Conservation (phyloP, 441 rosid genomes). For the Adansonia gregorii region DNA sequence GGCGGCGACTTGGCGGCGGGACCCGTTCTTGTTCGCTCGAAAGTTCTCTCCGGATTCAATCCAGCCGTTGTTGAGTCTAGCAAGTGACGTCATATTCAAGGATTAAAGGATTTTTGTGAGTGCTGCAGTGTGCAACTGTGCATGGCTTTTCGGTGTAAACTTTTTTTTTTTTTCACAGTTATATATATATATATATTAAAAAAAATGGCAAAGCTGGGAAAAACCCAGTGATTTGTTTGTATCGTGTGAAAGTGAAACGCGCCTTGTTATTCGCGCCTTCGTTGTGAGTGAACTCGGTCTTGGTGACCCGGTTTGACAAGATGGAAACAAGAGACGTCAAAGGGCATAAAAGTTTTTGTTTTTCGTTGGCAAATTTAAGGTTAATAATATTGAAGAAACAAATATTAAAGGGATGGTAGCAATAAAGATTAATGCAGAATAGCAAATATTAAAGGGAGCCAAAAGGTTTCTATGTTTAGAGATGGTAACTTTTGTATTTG, state of each 20-base stretch:
- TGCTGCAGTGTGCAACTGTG: too few species aligned
- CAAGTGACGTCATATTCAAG: constrained; percentile 49
- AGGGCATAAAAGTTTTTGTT: not conserved
- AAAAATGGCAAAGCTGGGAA: constrained; percentile 35
- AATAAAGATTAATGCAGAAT: not conserved
- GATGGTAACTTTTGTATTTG: too few species aligned
- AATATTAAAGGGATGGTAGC: not conserved
- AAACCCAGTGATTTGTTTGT: constrained; percentile 29
- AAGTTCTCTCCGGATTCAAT: constrained; percentile 55
- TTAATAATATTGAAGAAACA: not conserved
- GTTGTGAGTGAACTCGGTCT: not conserved
- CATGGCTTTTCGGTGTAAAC: too few species aligned
- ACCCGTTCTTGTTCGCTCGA: constrained; percentile 69
- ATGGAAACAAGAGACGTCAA: not conserved
- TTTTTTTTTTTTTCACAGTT: not conserved
- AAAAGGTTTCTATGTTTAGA: too few species aligned
- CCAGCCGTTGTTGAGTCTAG: constrained; percentile 47
- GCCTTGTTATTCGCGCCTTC: not conserved
- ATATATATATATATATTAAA: not conserved
- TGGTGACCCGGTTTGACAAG: not conserved
- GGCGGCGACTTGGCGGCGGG: constrained; percentile 21
- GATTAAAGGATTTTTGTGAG: constrained; percentile 38
- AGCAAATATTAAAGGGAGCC: too few species aligned
- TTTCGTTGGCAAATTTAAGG: not conserved
- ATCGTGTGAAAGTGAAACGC: not conserved